Conservation (phyloP, 139 green algal genomes). For the Bryopsis sp. region DNA sequence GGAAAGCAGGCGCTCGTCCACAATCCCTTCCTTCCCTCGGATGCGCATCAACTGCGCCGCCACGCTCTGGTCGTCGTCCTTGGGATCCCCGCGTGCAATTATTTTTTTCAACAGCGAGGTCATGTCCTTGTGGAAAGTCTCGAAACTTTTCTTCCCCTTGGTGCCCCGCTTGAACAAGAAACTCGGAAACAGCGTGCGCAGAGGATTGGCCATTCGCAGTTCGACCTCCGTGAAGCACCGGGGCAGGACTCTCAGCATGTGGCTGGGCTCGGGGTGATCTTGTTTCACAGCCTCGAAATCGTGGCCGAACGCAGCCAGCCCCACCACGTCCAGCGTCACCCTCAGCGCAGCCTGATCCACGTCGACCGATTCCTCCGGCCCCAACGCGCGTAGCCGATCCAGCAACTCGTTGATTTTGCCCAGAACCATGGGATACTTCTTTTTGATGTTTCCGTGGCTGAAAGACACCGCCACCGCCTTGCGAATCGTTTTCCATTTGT, state of each 20-base stretch:
- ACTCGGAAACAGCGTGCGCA: background rate
- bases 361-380: slow-evolving; percentile 20
- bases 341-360: slow-evolving; percentile 43
- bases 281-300: slow-evolving; percentile 19
- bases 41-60: slow-evolving; percentile 6
- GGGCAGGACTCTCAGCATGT: slow-evolving; percentile 22
- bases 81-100: background rate
- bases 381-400: background rate
- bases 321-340: slow-evolving; percentile 50
- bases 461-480: slow-evolving; percentile 48
- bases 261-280: slow-evolving; percentile 8
- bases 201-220: slow-evolving; percentile 20
- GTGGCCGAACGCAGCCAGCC: slow-evolving; percentile 25
- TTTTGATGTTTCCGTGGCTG: slow-evolving; percentile 39
- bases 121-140: slow-evolving; percentile 9
- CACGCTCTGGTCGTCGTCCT: background rate
- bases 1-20: slow-evolving; percentile 22
- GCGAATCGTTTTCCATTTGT: slow-evolving; percentile 37
- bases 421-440: slow-evolving; percentile 36
- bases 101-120: slow-evolving; percentile 2
- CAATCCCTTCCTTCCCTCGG: background rate
- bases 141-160: slow-evolving; percentile 15
- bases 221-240: slow-evolving; percentile 25
- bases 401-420: slow-evolving; percentile 22
- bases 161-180: slow-evolving; percentile 3